These are phyloP conservation scores for Hemisphaericaspora xylanilytica DNA, from an alignment of 1,139 yeast genomes.

Conservation along the genomic window DNA sequence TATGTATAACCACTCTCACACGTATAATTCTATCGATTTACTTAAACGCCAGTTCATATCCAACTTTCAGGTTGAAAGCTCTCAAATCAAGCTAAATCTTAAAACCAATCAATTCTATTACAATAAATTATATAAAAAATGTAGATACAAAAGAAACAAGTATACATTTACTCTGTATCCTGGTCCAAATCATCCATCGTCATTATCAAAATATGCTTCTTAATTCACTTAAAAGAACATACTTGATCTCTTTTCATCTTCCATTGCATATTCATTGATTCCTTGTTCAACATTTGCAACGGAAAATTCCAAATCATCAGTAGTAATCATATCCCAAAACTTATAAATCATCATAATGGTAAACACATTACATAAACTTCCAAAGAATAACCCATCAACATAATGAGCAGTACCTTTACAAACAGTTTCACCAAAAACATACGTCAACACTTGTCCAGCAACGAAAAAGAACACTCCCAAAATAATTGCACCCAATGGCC, in stretches of 20 bases:
- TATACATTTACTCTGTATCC: no score
- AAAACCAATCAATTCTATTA: no score
- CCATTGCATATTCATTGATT: conserved; percentile 27
- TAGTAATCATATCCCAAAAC: conserved; percentile 96
- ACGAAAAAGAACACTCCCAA: conserved; percentile 72
- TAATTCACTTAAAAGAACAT: conserved; percentile 21
- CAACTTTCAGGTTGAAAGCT: no score
- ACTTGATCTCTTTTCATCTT: conserved; percentile 38
- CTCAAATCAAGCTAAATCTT: no score
- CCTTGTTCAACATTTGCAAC: conserved; percentile 53
- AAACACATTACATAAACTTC: conserved; percentile 73
- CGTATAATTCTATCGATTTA: no score
- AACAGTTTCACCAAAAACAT: conserved; percentile 61
- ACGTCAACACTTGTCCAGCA: conserved; percentile 75
- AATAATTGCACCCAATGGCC: conserved; percentile 84
- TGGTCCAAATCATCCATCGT: no score
- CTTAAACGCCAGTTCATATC: no score
- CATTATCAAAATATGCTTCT: no score
- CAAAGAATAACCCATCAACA: conserved; percentile 86
- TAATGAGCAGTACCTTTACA: conserved; percentile 80
- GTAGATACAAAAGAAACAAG: no score
- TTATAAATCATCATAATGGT: conserved; percentile 93
- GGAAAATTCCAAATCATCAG: conserved; percentile 90
- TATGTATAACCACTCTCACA: no score
- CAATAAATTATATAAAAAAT: no score